Evolutionary conservation across 441 rosid species (phyloP), one percentile per base, ranked within the genome.

Genomic region (Euphorbia celastroides): DNA sequence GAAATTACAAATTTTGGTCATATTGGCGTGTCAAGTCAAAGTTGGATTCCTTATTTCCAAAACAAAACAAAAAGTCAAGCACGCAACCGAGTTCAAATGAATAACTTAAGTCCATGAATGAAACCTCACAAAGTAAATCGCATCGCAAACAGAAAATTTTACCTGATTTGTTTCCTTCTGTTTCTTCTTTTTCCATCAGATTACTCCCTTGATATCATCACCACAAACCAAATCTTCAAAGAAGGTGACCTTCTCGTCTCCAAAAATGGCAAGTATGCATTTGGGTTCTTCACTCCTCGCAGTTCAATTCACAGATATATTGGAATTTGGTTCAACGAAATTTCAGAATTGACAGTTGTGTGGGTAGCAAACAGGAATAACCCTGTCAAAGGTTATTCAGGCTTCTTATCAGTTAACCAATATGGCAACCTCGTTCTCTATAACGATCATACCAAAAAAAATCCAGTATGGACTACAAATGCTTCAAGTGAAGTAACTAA

Each of bases 341-440:
- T 73, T 14, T 30, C 61, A 7, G 66, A 32, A 16, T 32, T 11
- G 64, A 32, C 60, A 6, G 66, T 68, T 9, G 72, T 73, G 32
- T 73, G 76, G 76, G 76, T 73, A 1, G 76, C 76, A 52, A 73
- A 73, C 27, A 57, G 72, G 31, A 50, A 57, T 7, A 4, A 23
- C 7, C 77, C 77, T 1, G 46, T 73, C 54, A 27, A 30, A 41
- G 67, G 57, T 2, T 41, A 46, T 19, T 60, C 63, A 12, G 75
- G 71, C 0, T 12, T 72, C 19, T 44, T 72, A 9, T 52, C 69
- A 9, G 2, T 32, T 28, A 17, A 27, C 31, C 22, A 0, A 0
- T 1, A 55, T 9, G 64, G 72, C 4, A 57, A 72, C 34, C 70
- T 72, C n/a, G 58, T 73, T 0, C 68, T 72, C 7, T 67, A 41